A percentile compares a stretch with the other conserved stretches of the same genome.
These are phyloP conservation scores for Xylaria sp. DNA, from an alignment of 2,329 filamentous ascomycete species.

Conservation along the genomic window DNA sequence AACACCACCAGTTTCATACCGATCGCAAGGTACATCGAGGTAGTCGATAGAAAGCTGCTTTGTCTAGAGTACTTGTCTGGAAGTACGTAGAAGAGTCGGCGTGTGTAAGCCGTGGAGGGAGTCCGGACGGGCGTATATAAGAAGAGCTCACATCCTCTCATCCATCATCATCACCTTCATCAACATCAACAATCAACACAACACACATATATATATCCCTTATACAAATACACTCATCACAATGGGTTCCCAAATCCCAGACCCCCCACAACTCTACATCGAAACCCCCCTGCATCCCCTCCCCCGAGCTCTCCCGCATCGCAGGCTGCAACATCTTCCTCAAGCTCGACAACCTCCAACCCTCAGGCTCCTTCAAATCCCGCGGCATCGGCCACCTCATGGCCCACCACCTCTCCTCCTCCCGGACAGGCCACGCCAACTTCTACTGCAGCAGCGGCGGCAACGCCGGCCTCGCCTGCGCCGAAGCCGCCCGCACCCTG, in stretches of 20 bases:
- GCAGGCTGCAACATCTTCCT: slow-evolving; percentile 78
- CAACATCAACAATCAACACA: not conserved
- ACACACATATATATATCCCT: not conserved
- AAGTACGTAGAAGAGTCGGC: not conserved
- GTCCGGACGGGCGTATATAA: not conserved
- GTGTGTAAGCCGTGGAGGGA: not conserved
- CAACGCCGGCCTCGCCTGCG: slow-evolving; percentile 79
- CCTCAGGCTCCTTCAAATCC: slow-evolving; percentile 82
- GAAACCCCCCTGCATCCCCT: slow-evolving; percentile 68
- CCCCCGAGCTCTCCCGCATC: slow-evolving; percentile 58
- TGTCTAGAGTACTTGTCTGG: too few species aligned
- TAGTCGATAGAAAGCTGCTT: too few species aligned
- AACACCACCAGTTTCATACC: too few species aligned
- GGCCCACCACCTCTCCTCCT: slow-evolving; percentile 34
- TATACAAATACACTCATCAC: not conserved
- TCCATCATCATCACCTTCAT: not conserved
- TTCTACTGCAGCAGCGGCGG: slow-evolving; percentile 80
- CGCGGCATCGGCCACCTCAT: slow-evolving; percentile 70
- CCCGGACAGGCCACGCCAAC: slow-evolving; percentile 42
- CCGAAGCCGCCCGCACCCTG: slow-evolving; percentile 62
- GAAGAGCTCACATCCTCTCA: not conserved
- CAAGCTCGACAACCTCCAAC: slow-evolving; percentile 81
- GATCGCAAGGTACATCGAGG: too few species aligned
- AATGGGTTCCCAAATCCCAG: slow-evolving; percentile 33
- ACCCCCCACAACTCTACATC: slow-evolving; percentile 55